Conservation (phyloP, 164 flowering plant species). For the Buxus sempervirens region DNA sequence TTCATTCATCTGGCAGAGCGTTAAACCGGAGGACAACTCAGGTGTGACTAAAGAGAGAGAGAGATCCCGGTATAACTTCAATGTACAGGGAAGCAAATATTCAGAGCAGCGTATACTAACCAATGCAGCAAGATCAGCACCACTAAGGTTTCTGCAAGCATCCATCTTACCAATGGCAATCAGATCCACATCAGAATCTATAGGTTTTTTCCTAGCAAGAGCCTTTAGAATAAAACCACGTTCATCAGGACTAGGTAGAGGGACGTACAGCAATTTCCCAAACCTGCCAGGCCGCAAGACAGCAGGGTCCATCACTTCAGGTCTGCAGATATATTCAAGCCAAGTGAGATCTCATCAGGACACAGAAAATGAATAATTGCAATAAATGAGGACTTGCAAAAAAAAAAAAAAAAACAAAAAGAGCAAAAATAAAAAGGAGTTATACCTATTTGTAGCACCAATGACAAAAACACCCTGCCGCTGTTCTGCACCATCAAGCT, state of each 20-base stretch:
- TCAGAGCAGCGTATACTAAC: constrained; percentile 36
- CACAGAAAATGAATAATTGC: too few relatives aligned
- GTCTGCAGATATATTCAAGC: constrained; percentile 39
- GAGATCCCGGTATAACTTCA: neutral
- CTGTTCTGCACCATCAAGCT: constrained; percentile 81
- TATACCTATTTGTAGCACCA: constrained; percentile 92
- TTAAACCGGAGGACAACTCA: neutral
- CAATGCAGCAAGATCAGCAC: constrained; percentile 87
- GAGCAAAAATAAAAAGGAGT: constrained; percentile 5
- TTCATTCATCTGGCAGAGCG: constrained; percentile 51
- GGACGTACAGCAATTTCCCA: constrained; percentile 80
- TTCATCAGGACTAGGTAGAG: constrained; percentile 68
- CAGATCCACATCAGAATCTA: constrained; percentile 67
- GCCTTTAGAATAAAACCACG: constrained; percentile 73
- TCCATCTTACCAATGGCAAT: constrained; percentile 46
- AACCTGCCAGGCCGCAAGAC: constrained; percentile 84
- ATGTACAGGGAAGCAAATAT: neutral
- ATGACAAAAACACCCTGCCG: constrained; percentile 80
- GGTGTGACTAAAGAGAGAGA: neutral
- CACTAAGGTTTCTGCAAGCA: constrained; percentile 74
- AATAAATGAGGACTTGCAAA: neutral
- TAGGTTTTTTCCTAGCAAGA: constrained; percentile 57
- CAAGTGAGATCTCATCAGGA: too few relatives aligned
- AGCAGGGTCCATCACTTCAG: constrained; percentile 79
- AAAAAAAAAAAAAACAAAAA: neutral